phyloP scores from a whole-genome alignment of 345 rosid genomes.

The Rubroshorea leprosula region DNA sequence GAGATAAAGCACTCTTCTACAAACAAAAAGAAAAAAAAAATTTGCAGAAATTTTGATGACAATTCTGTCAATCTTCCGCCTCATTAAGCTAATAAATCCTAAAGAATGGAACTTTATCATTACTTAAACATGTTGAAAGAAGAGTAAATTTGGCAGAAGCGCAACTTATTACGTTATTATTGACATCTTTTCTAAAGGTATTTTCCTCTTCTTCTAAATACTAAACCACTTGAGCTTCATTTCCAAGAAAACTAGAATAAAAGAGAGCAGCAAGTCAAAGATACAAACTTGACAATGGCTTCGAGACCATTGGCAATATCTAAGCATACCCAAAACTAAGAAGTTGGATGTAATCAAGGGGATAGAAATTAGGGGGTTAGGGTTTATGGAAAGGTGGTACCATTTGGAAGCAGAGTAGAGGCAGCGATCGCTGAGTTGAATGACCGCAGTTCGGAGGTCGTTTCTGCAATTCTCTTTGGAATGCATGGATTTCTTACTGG shows the following conservation, averaged over 20 bases:
- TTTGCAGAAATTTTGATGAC: background rate
- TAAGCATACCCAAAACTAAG: no score
- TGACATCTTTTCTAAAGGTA: no score
- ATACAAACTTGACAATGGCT: background rate
- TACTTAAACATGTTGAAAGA: background rate
- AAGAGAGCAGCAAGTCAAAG: no score
- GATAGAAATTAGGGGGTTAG: conserved; percentile 26
- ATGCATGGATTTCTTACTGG: conserved; percentile 36
- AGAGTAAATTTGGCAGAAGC: background rate
- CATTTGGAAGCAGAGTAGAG: conserved; percentile 89
- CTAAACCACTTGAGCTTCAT: background rate
- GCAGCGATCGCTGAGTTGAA: conserved; percentile 82
- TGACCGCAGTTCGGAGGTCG: conserved; percentile 74
- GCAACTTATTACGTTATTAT: background rate
- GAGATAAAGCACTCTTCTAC: background rate
- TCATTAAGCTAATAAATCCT: background rate
- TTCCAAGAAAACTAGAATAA: no score
- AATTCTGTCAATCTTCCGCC: background rate
- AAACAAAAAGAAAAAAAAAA: background rate
- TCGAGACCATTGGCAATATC: background rate
- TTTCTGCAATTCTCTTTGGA: conserved; percentile 74
- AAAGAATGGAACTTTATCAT: background rate
- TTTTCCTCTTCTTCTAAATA: background rate
- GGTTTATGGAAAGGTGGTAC: conserved; percentile 48
- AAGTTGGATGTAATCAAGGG: background rate